Evolutionary conservation across 2,329 filamentous ascomycete genomes (phyloP), one percentile per base, ranked within the genome.

Genomic region (Aspergillus tamarii): DNA sequence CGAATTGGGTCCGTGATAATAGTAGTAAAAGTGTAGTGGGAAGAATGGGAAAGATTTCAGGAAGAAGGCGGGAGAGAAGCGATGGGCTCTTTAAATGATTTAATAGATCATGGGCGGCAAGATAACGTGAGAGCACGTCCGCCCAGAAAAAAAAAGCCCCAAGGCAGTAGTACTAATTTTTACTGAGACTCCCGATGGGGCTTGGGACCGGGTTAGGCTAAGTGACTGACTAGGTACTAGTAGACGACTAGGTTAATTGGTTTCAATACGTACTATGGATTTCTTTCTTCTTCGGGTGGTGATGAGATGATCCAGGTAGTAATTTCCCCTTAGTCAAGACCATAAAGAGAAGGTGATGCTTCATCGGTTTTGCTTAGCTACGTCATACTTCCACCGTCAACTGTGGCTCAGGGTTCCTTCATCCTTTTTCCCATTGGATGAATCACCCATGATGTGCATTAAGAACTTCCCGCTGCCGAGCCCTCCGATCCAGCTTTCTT

Each of bases 301-400:
- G 50, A 53, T 45, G 23, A 23, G 50, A 53, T 45, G 23, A 23
- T 41, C 36, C 26, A 59, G 23, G 21, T 48, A 26, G 21, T 48
- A 48, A 48, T 52, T 41, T 54, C 14, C n/a, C 28, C 26, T 59
- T 59, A 59, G 54, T 50, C 48, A 50, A 32, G 14, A 28, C 23
- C 26, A 50, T 14, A 9, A 50, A 12, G 19, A 57, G 50, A 61
- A 16, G 6, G 57, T 59, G 28, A 56, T 56, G 56, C 48, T 58
- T 54, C 45, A 41, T 56, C 50, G 19, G 48, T 41, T 45, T 19
- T 32, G 39, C 57, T 32, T 61, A 28, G 3, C 50, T 67, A 67
- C 66, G 66, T 69, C 67, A 69, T 69, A 26, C 53, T n/a, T 56
- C 58, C 59, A 61, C 61, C 23, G 59, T 58, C 55, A 55, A 41